Conservation (phyloP, 495 filamentous ascomycete species). For the Chaetomium cochliodes region DNA sequence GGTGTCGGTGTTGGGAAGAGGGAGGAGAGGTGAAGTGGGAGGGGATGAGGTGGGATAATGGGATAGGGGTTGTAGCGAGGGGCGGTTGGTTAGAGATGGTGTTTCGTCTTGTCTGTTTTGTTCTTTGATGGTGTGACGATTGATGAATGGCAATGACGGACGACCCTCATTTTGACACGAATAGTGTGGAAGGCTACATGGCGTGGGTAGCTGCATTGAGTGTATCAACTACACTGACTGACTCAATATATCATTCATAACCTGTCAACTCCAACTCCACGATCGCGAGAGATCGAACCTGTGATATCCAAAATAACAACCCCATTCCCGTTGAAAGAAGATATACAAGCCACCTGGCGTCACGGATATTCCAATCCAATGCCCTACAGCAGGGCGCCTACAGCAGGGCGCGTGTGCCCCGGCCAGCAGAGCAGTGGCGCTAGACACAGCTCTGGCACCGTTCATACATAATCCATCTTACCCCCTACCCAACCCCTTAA, state of each 20-base stretch:
- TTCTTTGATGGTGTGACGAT: not conserved
- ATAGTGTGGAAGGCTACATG: not conserved
- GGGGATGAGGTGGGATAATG: no score
- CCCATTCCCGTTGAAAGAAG: not conserved
- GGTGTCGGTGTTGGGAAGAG: no score
- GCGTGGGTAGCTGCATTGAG: not conserved
- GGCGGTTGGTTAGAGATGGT: no score
- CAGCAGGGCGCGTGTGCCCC: not conserved
- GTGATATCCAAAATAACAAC: not conserved
- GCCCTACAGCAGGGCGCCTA: not conserved
- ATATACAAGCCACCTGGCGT: not conserved
- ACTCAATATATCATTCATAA: not conserved
- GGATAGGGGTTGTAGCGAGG: no score
- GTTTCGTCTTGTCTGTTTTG: not conserved
- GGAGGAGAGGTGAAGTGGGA: no score
- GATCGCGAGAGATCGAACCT: not conserved
- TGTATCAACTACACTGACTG: constrained; percentile 15
- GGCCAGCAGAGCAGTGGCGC: constrained; percentile 12
- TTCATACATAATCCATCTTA: not conserved
- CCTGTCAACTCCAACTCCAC: not conserved
- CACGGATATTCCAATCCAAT: not conserved
- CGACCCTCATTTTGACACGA: not conserved
- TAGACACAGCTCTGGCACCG: constrained; percentile 1
- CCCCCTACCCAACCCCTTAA: not conserved
- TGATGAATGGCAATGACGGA: not conserved